These are phyloP conservation scores for Boletus reticuloceps DNA, from an alignment of 768 basidiomycete species.

Conservation along the genomic window DNA sequence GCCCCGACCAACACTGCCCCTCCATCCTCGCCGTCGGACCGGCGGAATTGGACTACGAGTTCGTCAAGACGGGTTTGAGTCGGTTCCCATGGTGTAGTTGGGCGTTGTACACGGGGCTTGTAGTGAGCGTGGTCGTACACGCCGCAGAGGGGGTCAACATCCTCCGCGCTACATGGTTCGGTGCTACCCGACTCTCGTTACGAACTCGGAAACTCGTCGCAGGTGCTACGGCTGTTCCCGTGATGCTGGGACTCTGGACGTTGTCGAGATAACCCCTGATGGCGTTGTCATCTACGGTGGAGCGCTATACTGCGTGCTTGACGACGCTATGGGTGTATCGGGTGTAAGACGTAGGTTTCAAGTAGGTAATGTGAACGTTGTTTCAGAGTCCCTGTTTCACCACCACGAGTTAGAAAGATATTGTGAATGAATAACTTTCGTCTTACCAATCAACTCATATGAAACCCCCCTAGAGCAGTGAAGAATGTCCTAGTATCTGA, in stretches of 20 bases:
- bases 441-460: not conserved
- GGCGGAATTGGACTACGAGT: constrained; percentile 78
- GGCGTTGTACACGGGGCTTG: constrained; percentile 61
- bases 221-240: constrained; percentile 44
- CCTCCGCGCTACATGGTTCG: constrained; percentile 48
- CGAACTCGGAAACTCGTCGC: constrained; percentile 30
- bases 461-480: not conserved
- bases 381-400: not conserved
- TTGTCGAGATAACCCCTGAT: constrained; percentile 58
- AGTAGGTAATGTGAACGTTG: not conserved
- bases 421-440: not conserved
- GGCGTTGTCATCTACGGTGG: constrained; percentile 48
- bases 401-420: not conserved
- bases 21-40: constrained; percentile 53
- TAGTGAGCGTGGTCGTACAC: constrained; percentile 56
- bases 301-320: constrained; percentile 45
- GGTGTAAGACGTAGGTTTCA: constrained; percentile 20
- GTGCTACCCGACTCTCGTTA: constrained; percentile 9
- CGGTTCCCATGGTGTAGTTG: constrained; percentile 62
- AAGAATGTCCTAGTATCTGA: not conserved
- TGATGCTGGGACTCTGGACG: constrained; percentile 52
- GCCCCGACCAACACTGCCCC: constrained; percentile 44
- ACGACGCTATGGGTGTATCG: constrained; percentile 46
- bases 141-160: constrained; percentile 57
- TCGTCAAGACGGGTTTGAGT: constrained; percentile 69